Conservation (phyloP, 768 basidiomycete species). For the Suillus hirtellus region DNA sequence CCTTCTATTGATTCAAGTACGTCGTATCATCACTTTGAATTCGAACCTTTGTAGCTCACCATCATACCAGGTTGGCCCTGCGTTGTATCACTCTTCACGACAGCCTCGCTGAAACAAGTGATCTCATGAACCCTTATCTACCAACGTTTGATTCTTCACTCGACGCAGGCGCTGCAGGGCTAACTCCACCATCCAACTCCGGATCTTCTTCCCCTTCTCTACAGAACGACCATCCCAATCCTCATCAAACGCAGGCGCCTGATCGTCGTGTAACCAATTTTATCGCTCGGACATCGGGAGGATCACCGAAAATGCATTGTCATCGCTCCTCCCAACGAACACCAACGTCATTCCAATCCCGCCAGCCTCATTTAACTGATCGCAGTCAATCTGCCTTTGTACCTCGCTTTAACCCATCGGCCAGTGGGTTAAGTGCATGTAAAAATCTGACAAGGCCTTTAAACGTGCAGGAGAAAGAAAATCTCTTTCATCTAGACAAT, state of each 20-base stretch:
- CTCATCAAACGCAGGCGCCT: slow-evolving; percentile 3
- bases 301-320: neutral
- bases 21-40: neutral
- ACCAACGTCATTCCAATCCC: neutral
- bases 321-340: neutral
- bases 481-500: slow-evolving; percentile 71
- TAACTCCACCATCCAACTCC: neutral
- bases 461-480: slow-evolving; percentile 63
- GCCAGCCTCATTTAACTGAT: neutral
- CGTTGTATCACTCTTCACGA: neutral
- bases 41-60: neutral
- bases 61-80: neutral
- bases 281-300: neutral
- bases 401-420: slow-evolving; percentile 18
- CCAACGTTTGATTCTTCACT: neutral
- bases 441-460: slow-evolving; percentile 47
- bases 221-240: neutral
- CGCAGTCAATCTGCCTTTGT: slow-evolving; percentile 9
- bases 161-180: neutral
- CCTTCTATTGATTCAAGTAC: neutral
- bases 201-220: slow-evolving; percentile 5
- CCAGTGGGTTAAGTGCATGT: slow-evolving; percentile 28
- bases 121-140: slow-evolving; percentile 2
- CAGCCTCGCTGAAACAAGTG: neutral
- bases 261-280: neutral